Conservation (phyloP, 768 basidiomycete genomes). For the Auriculariales sp. region DNA sequence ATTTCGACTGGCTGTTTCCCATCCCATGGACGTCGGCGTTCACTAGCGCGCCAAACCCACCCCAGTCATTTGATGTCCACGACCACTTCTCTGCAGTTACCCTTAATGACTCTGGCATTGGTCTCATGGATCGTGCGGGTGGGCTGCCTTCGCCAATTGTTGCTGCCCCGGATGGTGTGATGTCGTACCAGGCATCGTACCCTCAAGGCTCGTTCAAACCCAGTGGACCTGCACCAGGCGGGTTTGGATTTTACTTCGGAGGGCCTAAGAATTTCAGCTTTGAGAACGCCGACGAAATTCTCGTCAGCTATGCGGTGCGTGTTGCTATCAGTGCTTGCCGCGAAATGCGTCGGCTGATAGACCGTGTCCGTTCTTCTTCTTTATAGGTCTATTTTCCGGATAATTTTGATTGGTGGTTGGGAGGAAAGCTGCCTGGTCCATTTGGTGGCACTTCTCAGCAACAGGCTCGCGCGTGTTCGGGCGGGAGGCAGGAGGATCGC, state of each 20-base stretch:
- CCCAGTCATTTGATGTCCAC: no score
- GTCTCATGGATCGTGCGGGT: not conserved
- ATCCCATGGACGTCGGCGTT: no score
- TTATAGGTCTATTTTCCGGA: constrained; percentile 47
- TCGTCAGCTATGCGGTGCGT: constrained; percentile 44
- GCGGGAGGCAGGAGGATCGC: constrained; percentile 43
- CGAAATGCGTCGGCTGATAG: no score
- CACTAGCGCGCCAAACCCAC: not conserved
- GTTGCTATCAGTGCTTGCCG: constrained; percentile 46
- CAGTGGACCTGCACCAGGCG: constrained; percentile 31
- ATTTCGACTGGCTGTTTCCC: no score
- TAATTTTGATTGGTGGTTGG: constrained; percentile 49
- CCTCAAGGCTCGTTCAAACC: constrained; percentile 45
- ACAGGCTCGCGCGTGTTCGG: constrained; percentile 41
- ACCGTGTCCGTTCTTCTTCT: no score
- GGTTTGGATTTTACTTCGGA: constrained; percentile 61
- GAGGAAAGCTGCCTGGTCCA: constrained; percentile 61
- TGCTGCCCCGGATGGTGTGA: constrained; percentile 30
- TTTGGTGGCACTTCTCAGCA: constrained; percentile 39
- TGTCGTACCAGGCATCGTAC: constrained; percentile 36
- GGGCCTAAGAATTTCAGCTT: constrained; percentile 38
- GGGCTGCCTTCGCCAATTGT: constrained; percentile 7
- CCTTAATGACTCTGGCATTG: not conserved
- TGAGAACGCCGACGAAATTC: constrained; percentile 43
- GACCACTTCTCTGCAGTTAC: not conserved